A percentile compares a stretch with the other conserved stretches of the same genome.
These are phyloP conservation scores for Aspergillus tamarii DNA, from an alignment of 2,329 filamentous ascomycete species.

Conservation along the genomic window DNA sequence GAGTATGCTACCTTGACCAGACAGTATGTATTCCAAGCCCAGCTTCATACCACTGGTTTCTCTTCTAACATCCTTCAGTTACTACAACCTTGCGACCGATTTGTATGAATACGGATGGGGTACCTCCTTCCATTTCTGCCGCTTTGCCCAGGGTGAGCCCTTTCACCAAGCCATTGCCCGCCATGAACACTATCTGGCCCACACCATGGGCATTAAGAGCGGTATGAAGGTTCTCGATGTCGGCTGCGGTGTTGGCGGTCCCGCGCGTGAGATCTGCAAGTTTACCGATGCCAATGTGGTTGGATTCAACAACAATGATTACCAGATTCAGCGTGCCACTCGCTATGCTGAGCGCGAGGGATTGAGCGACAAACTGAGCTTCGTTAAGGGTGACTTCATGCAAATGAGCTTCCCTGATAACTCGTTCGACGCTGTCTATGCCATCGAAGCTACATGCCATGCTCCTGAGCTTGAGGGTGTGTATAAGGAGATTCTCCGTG, in stretches of 20 bases:
- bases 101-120: constrained; percentile 98
- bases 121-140: constrained; percentile 96
- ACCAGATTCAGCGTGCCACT: constrained; percentile 94
- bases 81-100: constrained; percentile 97
- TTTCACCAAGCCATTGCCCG: constrained; percentile 92
- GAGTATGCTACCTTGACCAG: constrained; percentile 93
- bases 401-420: constrained; percentile 96
- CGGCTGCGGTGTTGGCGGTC: constrained; percentile 94
- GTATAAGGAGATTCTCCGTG: constrained; percentile 91
- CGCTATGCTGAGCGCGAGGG: constrained; percentile 81
- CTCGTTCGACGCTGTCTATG: constrained; percentile 92
- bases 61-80: constrained; percentile 55
- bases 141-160: constrained; percentile 81
- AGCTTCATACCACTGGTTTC: neutral
- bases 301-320: constrained; percentile 98
- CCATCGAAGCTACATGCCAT: constrained; percentile 96
- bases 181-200: constrained; percentile 96
- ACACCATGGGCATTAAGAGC: constrained; percentile 82
- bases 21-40: constrained; percentile 66
- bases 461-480: constrained; percentile 88
- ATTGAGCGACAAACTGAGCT: constrained; percentile 76
- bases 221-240: constrained; percentile 92
- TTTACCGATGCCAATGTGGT: constrained; percentile 89
- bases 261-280: constrained; percentile 92
- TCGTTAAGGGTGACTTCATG: constrained; percentile 98